These are phyloP conservation scores for Chlorella ohadii DNA, from an alignment of 139 green algal genomes.

Conservation along the genomic window DNA sequence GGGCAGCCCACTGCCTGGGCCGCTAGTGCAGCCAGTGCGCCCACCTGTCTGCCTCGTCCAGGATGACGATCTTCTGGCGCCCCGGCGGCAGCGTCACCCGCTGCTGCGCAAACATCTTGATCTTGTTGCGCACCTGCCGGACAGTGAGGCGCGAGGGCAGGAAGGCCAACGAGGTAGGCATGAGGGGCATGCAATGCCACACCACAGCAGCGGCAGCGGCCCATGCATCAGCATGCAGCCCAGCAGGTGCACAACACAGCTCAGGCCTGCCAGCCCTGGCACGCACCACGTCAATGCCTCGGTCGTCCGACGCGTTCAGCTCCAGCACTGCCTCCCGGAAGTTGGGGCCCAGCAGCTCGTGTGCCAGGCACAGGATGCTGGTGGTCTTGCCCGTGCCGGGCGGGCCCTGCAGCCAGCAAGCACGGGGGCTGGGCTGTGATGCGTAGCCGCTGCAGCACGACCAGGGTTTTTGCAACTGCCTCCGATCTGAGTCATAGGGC, in stretches of 20 bases:
- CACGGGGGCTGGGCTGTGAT: too few species aligned
- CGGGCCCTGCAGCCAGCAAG: conserved; percentile 76
- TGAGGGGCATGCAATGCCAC: too few species aligned
- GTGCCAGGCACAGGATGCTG: conserved; percentile 91
- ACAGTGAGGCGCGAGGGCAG: too few species aligned
- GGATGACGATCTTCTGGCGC: conserved; percentile 96
- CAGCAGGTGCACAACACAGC: too few species aligned
- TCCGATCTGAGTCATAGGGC: too few species aligned
- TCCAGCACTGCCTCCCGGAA: conserved; percentile 96
- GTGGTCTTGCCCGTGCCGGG: conserved; percentile 99
- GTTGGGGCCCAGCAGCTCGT: conserved; percentile 85
- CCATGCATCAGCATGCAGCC: too few species aligned
- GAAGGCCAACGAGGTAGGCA: too few species aligned
- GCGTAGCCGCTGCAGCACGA: not conserved
- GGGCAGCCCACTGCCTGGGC: too few species aligned
- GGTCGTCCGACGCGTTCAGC: conserved; percentile 98
- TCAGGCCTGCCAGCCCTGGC: not conserved
- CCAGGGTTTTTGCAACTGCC: too few species aligned
- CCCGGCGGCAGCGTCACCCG: conserved; percentile 95
- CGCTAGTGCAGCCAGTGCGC: too few species aligned
- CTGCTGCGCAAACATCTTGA: conserved; percentile 99
- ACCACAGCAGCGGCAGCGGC: too few species aligned
- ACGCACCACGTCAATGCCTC: conserved; percentile 94
- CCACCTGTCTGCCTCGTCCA: conserved; percentile 98
- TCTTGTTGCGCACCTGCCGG: conserved; percentile 93